Conservation (phyloP, 2,329 filamentous ascomycete species). For the Fusarium neocosmosporiellum region DNA sequence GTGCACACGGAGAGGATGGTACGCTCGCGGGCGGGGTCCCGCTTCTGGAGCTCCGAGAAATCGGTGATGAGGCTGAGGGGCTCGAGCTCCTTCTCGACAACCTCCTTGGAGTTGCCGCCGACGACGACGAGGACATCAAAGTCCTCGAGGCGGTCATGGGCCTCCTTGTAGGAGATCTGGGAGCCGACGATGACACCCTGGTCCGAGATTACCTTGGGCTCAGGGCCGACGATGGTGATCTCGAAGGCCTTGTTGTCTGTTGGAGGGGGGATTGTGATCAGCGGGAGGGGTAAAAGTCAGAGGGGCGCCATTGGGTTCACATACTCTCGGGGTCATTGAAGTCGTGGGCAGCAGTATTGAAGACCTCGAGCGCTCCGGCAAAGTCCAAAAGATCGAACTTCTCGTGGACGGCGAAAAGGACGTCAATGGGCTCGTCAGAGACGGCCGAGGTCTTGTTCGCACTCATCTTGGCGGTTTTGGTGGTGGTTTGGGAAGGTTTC, state of each 20-base stretch:
- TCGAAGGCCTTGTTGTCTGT: conserved; percentile 68
- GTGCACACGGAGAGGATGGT: conserved; percentile 85
- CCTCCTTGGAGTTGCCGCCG: conserved; percentile 73
- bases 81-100: conserved; percentile 75
- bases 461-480: conserved; percentile 62
- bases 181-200: conserved; percentile 78
- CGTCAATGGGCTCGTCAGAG: conserved; percentile 68
- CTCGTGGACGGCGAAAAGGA: conserved; percentile 69
- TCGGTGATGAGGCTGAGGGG: conserved; percentile 79
- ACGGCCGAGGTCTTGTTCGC: conserved; percentile 68
- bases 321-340: conserved; percentile 62
- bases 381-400: conserved; percentile 71
- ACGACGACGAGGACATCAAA: conserved; percentile 85
- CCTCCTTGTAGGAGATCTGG: conserved; percentile 83
- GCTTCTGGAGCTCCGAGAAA: conserved; percentile 83
- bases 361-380: conserved; percentile 64
- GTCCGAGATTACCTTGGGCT: conserved; percentile 65
- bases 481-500: conserved; percentile 37
- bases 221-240: conserved; percentile 64
- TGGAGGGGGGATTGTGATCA: conserved; percentile 33
- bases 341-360: conserved; percentile 63
- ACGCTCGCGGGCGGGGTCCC: conserved; percentile 81
- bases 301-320: conserved; percentile 39
- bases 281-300: conserved; percentile 37
- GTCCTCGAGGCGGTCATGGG: conserved; percentile 77